Evolutionary conservation across 176 grass and related monocot genomes (phyloP).

Genomic region (Paspalum vaginatum): DNA sequence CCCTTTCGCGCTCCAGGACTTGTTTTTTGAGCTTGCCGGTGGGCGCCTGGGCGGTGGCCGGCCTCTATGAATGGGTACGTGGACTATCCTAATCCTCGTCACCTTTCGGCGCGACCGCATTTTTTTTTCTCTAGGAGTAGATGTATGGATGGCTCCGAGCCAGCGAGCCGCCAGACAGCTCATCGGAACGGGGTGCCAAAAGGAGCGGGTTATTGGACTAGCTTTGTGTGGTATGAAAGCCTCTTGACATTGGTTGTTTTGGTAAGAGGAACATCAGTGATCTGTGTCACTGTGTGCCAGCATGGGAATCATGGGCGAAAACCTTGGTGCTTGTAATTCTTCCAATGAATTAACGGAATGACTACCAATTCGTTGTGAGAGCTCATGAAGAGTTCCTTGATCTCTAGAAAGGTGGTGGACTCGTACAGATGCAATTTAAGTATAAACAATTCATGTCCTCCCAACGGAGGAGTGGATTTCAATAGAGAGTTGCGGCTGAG

Average conservation of each 20-base stretch:
- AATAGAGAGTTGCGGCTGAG: too few relatives aligned
- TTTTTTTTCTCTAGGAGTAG: neutral
- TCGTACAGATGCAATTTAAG: neutral
- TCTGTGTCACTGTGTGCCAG: neutral
- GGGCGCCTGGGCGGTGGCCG: slow-evolving; percentile 28
- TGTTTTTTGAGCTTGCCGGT: neutral
- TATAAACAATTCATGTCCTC: neutral
- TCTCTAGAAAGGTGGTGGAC: neutral
- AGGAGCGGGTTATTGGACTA: neutral
- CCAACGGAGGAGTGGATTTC: neutral
- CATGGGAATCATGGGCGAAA: neutral
- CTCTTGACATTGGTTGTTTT: neutral
- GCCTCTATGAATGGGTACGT: slow-evolving; percentile 3
- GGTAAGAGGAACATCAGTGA: neutral
- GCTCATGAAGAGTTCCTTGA: neutral
- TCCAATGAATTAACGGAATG: neutral
- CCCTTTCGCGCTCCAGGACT: neutral
- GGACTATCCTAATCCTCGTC: slow-evolving; percentile 25
- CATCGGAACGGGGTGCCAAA: neutral
- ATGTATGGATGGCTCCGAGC: slow-evolving; percentile 15
- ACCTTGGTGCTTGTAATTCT: neutral
- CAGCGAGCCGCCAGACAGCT: slow-evolving; percentile 8
- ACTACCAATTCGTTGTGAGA: too few relatives aligned
- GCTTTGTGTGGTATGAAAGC: neutral
- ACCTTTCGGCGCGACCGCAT: slow-evolving; percentile 38